Evolutionary conservation across 768 basidiomycete genomes (phyloP).

Genomic region (Psilocybe subaeruginosa): DNA sequence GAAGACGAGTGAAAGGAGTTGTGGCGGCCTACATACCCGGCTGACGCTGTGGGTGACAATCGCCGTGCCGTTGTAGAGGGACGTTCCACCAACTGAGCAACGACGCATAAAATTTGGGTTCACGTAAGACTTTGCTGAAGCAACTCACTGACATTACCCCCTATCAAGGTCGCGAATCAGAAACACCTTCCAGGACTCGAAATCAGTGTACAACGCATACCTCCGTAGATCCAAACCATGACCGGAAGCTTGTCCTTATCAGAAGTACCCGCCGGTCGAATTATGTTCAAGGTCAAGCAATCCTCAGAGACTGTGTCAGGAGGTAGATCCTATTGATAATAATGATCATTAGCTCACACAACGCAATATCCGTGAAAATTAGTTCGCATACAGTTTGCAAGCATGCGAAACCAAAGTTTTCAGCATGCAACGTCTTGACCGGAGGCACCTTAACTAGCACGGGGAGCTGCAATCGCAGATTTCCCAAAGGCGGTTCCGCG

Average conservation of each 20-base stretch:
- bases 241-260: slow-evolving; percentile 34
- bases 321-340: slow-evolving; percentile 14
- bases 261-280: slow-evolving; percentile 43
- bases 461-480: slow-evolving; percentile 44
- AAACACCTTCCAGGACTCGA: background rate
- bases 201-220: background rate
- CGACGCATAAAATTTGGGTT: background rate
- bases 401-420: slow-evolving; percentile 44
- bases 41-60: slow-evolving; percentile 33
- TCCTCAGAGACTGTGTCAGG: slow-evolving; percentile 50
- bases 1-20: background rate
- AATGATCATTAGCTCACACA: background rate
- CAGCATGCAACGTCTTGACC: slow-evolving; percentile 40
- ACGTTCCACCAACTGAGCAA: slow-evolving; percentile 17
- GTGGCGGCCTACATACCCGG: slow-evolving; percentile 22
- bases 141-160: background rate
- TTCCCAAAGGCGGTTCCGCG: slow-evolving; percentile 51
- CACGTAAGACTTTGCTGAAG: background rate
- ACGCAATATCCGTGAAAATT: background rate
- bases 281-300: slow-evolving; percentile 59
- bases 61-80: slow-evolving; percentile 28
- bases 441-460: slow-evolving; percentile 40
- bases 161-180: background rate
- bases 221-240: slow-evolving; percentile 27
- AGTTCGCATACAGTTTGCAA: slow-evolving; percentile 42